Conservation (phyloP, 768 basidiomycete species). For the Mycena epipterygia region DNA sequence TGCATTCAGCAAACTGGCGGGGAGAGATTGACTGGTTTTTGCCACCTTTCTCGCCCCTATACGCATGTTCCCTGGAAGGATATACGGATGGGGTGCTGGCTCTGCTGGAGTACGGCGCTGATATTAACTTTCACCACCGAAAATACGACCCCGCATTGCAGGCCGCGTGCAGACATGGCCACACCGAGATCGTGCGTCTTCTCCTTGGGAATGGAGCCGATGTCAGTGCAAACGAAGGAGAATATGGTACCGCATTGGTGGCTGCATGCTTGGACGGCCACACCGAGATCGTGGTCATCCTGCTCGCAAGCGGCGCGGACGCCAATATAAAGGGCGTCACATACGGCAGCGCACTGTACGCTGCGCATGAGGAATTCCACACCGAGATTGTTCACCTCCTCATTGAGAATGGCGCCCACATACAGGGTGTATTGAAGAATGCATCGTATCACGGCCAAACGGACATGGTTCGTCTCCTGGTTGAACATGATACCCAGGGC, state of each 20-base stretch:
- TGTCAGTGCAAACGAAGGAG: background rate
- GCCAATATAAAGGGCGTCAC: too few species aligned
- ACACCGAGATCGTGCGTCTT: background rate
- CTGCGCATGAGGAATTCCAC: background rate
- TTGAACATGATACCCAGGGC: conserved; percentile 4
- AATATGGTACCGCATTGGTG: conserved; percentile 2
- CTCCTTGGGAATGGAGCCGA: background rate
- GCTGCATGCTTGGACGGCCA: background rate
- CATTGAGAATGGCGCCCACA: too few species aligned
- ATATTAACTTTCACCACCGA: background rate
- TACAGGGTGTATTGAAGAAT: too few species aligned
- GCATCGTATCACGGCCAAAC: too few species aligned
- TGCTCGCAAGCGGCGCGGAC: conserved; percentile 1
- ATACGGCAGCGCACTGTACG: background rate
- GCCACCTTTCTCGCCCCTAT: background rate
- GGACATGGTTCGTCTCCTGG: too few species aligned
- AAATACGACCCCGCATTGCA: background rate
- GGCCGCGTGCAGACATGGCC: background rate
- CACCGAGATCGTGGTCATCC: background rate
- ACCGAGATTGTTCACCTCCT: too few species aligned
- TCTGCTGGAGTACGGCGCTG: conserved; percentile 14
- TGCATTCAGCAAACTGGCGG: background rate
- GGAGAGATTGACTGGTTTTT: background rate
- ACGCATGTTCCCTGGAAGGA: background rate
- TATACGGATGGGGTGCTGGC: background rate